A percentile compares a stretch with the other conserved stretches of the same genome.
phyloP scores from a whole-genome alignment of 2,329 filamentous ascomycete species.

The Fusarium penzigii region DNA sequence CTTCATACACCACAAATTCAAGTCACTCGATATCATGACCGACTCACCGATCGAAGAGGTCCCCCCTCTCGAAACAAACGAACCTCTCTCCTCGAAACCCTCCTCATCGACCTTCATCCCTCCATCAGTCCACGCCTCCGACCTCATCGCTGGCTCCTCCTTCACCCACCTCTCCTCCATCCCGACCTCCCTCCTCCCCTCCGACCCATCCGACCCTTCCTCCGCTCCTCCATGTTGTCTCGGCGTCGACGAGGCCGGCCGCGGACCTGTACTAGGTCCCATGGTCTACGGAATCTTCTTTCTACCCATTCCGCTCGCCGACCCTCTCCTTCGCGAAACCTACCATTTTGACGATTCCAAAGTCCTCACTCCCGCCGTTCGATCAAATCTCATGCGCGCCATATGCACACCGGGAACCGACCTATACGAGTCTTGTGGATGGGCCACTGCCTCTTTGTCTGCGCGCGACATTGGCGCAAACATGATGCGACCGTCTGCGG shows the following conservation, averaged over 20 bases:
- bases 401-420: slow-evolving; percentile 66
- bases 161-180: slow-evolving; percentile 73
- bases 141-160: slow-evolving; percentile 64
- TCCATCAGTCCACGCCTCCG: slow-evolving; percentile 62
- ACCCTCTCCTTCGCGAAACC: slow-evolving; percentile 72
- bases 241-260: slow-evolving; percentile 90
- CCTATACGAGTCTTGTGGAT: slow-evolving; percentile 65
- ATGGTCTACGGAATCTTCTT: slow-evolving; percentile 74
- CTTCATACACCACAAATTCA: not conserved
- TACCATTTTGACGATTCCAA: slow-evolving; percentile 97
- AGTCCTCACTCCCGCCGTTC: slow-evolving; percentile 78
- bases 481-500: slow-evolving; percentile 67
- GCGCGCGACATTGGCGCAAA: slow-evolving; percentile 78
- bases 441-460: slow-evolving; percentile 79
- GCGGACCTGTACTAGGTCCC: slow-evolving; percentile 86
- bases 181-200: slow-evolving; percentile 58
- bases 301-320: slow-evolving; percentile 72
- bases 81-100: slow-evolving; percentile 8
- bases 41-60: slow-evolving; percentile 41
- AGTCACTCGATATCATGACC: slow-evolving; percentile 34
- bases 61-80: slow-evolving; percentile 3
- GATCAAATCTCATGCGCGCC: slow-evolving; percentile 66
- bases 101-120: slow-evolving; percentile 55
- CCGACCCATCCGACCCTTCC: slow-evolving; percentile 36
- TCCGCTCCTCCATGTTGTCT: slow-evolving; percentile 62